Conservation (phyloP, 176 grass and related monocot genomes). For the Zea luxurians region DNA sequence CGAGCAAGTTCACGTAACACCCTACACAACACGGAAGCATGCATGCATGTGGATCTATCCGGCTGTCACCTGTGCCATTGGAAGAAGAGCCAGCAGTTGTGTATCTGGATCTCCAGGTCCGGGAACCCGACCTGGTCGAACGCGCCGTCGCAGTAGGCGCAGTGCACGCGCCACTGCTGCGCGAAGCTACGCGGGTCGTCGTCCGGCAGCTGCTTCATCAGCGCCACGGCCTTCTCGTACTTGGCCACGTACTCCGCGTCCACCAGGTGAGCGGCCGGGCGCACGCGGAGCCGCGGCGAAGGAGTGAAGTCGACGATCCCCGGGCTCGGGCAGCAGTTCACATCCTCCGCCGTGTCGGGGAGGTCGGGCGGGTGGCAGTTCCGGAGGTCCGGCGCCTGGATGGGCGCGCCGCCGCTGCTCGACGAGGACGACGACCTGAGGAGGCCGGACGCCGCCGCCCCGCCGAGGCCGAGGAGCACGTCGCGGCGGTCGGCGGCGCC, state of each 20-base stretch:
- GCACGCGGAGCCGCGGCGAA: constrained; percentile 51
- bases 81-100: constrained; percentile 75
- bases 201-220: constrained; percentile 66
- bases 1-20: too few relatives aligned
- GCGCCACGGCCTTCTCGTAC: constrained; percentile 56
- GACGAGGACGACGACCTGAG: constrained; percentile 1
- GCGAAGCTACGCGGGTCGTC: constrained; percentile 78
- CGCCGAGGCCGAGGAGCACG: constrained; percentile 59
- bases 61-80: constrained; percentile 54
- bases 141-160: constrained; percentile 55
- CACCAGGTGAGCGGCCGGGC: constrained; percentile 57
- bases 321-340: constrained; percentile 54
- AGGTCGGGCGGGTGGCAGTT: constrained; percentile 48
- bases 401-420: constrained; percentile 18
- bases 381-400: constrained; percentile 54
- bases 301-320: constrained; percentile 51
- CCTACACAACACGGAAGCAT: background rate
- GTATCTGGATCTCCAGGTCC: constrained; percentile 48
- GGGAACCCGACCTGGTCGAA: constrained; percentile 64
- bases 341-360: background rate
- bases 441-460: constrained; percentile 40
- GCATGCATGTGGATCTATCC: background rate
- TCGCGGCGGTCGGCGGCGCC: constrained; percentile 54
- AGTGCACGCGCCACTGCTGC: constrained; percentile 60
- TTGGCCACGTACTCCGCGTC: constrained; percentile 49